phyloP scores from a whole-genome alignment of 2,329 filamentous ascomycete species.

The Acephala macrosclerotiorum region DNA sequence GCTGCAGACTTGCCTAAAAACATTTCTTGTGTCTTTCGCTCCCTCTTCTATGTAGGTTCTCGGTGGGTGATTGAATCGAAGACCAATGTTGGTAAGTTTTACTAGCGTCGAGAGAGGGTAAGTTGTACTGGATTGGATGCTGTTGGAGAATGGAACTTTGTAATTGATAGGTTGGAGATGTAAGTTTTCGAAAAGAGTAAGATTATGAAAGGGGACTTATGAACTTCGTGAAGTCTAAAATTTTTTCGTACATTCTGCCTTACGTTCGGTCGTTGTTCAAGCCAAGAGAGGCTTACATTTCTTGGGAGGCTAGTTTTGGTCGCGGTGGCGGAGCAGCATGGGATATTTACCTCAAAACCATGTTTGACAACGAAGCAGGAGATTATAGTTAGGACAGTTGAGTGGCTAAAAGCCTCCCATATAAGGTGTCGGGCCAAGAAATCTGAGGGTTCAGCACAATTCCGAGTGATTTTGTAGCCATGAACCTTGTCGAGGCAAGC shows the following conservation, averaged over 20 bases:
- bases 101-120: too few species aligned
- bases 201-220: neutral
- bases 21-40: neutral
- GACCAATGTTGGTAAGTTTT: neutral
- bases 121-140: too few species aligned
- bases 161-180: too few species aligned
- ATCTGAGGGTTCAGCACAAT: constrained; percentile 84
- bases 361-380: neutral
- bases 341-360: neutral
- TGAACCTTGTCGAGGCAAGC: constrained; percentile 87
- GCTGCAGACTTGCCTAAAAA: neutral
- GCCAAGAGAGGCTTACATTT: constrained; percentile 14
- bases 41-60: too few species aligned
- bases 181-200: neutral
- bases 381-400: neutral
- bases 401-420: constrained; percentile 92
- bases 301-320: constrained; percentile 10
- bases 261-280: neutral
- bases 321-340: neutral
- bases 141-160: too few species aligned
- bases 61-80: neutral
- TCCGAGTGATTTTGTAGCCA: constrained; percentile 74
- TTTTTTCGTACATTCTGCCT: neutral
- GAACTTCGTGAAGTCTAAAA: neutral
- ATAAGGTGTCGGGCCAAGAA: constrained; percentile 93